Evolutionary conservation across 768 basidiomycete genomes (phyloP).

Genomic region (Collybiopsis luxurians): DNA sequence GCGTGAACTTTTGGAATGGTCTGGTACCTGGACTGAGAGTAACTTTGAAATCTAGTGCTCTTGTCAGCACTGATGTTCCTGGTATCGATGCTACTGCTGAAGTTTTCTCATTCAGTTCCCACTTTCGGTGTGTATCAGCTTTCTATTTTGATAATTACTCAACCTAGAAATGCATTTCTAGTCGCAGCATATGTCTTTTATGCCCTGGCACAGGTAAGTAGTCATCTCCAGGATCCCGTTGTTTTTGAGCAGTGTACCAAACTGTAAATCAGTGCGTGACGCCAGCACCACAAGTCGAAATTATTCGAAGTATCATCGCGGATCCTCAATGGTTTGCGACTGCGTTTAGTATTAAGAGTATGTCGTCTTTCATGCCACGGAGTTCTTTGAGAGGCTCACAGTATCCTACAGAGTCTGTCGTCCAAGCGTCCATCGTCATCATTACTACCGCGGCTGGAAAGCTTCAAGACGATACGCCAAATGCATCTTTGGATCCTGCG

Average conservation of each 20-base stretch:
- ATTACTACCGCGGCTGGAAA: conserved; percentile 40
- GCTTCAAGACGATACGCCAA: conserved; percentile 33
- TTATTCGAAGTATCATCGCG: conserved; percentile 38
- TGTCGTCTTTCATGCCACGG: too few relatives aligned
- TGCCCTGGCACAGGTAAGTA: conserved; percentile 33
- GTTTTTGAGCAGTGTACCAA: too few relatives aligned
- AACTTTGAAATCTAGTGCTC: too few relatives aligned
- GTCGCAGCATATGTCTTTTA: conserved; percentile 42
- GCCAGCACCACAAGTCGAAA: conserved; percentile 34
- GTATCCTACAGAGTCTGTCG: conserved; percentile 31
- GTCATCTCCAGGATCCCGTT: too few relatives aligned
- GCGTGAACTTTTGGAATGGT: conserved; percentile 10
- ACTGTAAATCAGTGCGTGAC: conserved; percentile 31
- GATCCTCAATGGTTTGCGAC: conserved; percentile 40
- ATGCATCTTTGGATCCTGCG: conserved; percentile 32
- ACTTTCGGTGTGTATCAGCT: conserved; percentile 36
- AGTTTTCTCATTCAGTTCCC: conserved; percentile 34
- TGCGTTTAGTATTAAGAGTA: conserved; percentile 42
- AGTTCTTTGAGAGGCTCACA: too few relatives aligned
- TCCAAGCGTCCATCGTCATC: conserved; percentile 40
- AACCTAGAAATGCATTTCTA: conserved; percentile 13
- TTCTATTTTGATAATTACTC: too few relatives aligned
- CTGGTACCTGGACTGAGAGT: too few relatives aligned
- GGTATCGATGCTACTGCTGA: conserved; percentile 37
- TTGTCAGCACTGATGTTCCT: conserved; percentile 36